phyloP scores from a whole-genome alignment of 768 basidiomycete genomes.

The Clavaria fumosa region DNA sequence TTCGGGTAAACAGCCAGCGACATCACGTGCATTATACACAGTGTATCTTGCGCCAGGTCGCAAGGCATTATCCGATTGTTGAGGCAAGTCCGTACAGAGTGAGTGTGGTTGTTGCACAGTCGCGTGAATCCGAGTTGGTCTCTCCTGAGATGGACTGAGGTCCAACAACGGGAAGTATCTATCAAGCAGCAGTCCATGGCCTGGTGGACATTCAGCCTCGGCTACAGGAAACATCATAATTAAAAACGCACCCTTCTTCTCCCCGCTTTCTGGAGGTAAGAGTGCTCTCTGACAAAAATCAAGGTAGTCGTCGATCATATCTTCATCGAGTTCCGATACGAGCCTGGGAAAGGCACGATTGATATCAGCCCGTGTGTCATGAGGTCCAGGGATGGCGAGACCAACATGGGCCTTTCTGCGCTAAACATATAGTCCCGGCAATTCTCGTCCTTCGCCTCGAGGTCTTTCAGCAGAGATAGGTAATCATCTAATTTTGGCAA shows the following conservation, averaged over 20 bases:
- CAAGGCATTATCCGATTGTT: constrained; percentile 9
- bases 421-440: constrained; percentile 25
- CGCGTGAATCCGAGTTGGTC: no score
- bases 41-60: constrained; percentile 46
- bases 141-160: no score
- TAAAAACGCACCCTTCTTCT: no score
- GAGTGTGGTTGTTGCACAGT: no score
- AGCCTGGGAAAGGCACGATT: constrained; percentile 24
- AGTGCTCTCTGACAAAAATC: constrained; percentile 47
- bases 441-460: constrained; percentile 21
- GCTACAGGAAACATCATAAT: no score
- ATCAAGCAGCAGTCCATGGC: no score
- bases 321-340: constrained; percentile 34
- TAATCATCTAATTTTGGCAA: constrained; percentile 39
- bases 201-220: no score
- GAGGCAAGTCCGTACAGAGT: constrained; percentile 9
- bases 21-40: constrained; percentile 55
- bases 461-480: constrained; percentile 24
- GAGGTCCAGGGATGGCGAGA: constrained; percentile 8
- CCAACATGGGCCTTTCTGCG: constrained; percentile 31
- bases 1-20: constrained; percentile 38
- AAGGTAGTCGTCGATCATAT: constrained; percentile 47
- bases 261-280: constrained; percentile 11
- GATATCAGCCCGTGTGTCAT: not conserved
- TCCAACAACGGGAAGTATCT: not conserved